Evolutionary conservation across 805 yeast genomes (phyloP).

Genomic region (Barnettozyma siamensis): DNA sequence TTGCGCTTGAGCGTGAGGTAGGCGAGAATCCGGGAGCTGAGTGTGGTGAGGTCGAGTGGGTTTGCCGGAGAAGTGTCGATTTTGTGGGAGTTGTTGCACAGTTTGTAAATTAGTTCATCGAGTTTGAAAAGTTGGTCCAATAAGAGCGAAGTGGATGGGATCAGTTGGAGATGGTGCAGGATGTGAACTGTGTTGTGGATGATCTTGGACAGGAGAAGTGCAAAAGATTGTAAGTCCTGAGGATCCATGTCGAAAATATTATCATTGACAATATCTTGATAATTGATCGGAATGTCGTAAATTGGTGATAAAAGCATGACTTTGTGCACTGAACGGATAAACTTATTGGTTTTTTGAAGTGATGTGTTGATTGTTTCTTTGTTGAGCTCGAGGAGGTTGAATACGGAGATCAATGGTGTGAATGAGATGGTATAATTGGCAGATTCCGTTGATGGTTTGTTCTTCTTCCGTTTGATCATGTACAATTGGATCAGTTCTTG

Average conservation of each 20-base stretch:
- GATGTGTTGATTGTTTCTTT: slow-evolving; percentile 17
- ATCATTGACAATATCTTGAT: slow-evolving; percentile 1
- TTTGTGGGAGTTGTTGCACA: slow-evolving; percentile 17
- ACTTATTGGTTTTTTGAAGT: slow-evolving; percentile 14
- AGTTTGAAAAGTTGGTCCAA: slow-evolving; percentile 14
- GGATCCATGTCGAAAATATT: slow-evolving; percentile 9
- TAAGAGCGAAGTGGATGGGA: slow-evolving; percentile 5
- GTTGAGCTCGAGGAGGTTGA: slow-evolving; percentile 14
- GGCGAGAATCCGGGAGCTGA: neutral
- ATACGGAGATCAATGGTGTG: slow-evolving; percentile 17
- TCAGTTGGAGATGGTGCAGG: slow-evolving; percentile 11
- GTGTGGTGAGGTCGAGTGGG: neutral
- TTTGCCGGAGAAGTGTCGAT: neutral
- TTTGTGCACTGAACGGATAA: slow-evolving; percentile 14
- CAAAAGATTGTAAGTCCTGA: slow-evolving; percentile 11
- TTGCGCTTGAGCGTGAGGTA: slow-evolving; percentile 6
- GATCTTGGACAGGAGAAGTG: slow-evolving; percentile 13
- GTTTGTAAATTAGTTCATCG: slow-evolving; percentile 21
- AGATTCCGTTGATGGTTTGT: slow-evolving; percentile 7
- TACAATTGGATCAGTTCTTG: slow-evolving; percentile 23
- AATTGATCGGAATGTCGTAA: slow-evolving; percentile 11
- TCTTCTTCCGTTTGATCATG: slow-evolving; percentile 15
- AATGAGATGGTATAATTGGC: slow-evolving; percentile 15
- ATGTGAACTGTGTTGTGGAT: slow-evolving; percentile 12
- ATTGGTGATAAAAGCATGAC: slow-evolving; percentile 16